Evolutionary conservation across 352 stramenopile genomes (phyloP).

Genomic region (Globisporangium radiosum): DNA sequence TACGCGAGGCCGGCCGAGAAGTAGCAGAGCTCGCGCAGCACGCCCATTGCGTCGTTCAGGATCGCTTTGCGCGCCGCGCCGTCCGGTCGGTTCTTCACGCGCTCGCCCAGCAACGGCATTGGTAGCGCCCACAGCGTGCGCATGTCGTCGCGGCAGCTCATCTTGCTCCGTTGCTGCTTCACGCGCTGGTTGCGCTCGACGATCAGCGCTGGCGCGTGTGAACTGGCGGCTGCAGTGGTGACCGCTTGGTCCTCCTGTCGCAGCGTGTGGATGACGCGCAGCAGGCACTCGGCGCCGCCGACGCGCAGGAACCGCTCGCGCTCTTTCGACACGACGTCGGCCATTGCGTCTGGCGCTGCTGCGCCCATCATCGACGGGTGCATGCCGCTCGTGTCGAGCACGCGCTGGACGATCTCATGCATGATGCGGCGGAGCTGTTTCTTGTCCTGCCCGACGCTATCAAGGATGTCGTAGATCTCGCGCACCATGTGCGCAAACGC

Average conservation of each 20-base stretch:
- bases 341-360: conserved; percentile 18
- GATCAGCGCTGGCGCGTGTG: conserved; percentile 22
- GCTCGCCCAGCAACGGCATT: conserved; percentile 21
- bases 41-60: conserved; percentile 69
- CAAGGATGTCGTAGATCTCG: conserved; percentile 61
- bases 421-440: conserved; percentile 52
- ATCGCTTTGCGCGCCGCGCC: conserved; percentile 42
- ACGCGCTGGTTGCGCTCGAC: conserved; percentile 21
- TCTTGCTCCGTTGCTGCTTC: conserved; percentile 19
- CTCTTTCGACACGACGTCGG: conserved; percentile 36
- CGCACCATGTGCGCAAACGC: conserved; percentile 50
- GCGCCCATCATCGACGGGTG: conserved; percentile 19
- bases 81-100: conserved; percentile 37
- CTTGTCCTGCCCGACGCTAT: conserved; percentile 34
- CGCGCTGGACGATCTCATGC: conserved; percentile 64
- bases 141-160: conserved; percentile 38
- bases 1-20: conserved; percentile 60
- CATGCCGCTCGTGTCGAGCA: conserved; percentile 59
- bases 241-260: conserved; percentile 40
- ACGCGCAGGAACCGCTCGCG: conserved; percentile 64
- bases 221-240: conserved; percentile 6
- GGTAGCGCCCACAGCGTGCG: conserved; percentile 52
- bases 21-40: conserved; percentile 81
- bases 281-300: conserved; percentile 65
- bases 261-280: conserved; percentile 66